A percentile compares a stretch with the other conserved stretches of the same genome.
Evolutionary conservation across 495 filamentous ascomycete genomes (phyloP).

Genomic region (Penicillium canescens): DNA sequence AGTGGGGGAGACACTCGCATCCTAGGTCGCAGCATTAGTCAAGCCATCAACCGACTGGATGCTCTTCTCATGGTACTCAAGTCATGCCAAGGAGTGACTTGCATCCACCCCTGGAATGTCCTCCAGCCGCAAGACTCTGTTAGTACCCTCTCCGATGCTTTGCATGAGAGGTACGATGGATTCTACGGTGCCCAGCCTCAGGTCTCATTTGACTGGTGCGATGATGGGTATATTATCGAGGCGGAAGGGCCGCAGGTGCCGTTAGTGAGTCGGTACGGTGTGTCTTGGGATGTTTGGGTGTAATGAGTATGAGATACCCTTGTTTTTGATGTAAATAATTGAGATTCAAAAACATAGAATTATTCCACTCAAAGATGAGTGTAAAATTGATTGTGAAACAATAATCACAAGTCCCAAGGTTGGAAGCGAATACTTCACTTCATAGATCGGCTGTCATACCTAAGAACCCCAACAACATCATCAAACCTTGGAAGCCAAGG

Average conservation of each 20-base stretch:
- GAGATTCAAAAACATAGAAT: neutral
- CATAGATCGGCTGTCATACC: no score
- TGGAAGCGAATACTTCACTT: no score
- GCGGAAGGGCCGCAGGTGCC: constrained; percentile 58
- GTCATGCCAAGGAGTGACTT: constrained; percentile 58
- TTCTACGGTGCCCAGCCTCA: constrained; percentile 55
- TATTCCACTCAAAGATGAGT: neutral
- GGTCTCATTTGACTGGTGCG: constrained; percentile 58
- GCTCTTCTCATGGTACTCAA: constrained; percentile 64
- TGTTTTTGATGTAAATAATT: neutral
- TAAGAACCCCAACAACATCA: no score
- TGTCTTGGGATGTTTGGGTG: constrained; percentile 36
- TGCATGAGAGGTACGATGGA: constrained; percentile 51
- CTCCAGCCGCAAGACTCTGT: constrained; percentile 55
- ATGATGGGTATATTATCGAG: constrained; percentile 58
- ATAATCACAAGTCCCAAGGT: no score
- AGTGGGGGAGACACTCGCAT: constrained; percentile 22
- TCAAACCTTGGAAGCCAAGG: no score
- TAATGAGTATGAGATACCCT: neutral
- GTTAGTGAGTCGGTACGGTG: constrained; percentile 29
- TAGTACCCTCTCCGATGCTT: constrained; percentile 33
- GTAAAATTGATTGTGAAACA: no score
- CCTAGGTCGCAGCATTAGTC: constrained; percentile 44
- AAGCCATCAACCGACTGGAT: constrained; percentile 55
- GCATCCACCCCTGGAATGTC: constrained; percentile 58